Evolutionary conservation across 2,329 filamentous ascomycete genomes (phyloP).

Genomic region (Talaromyces islandicus): DNA sequence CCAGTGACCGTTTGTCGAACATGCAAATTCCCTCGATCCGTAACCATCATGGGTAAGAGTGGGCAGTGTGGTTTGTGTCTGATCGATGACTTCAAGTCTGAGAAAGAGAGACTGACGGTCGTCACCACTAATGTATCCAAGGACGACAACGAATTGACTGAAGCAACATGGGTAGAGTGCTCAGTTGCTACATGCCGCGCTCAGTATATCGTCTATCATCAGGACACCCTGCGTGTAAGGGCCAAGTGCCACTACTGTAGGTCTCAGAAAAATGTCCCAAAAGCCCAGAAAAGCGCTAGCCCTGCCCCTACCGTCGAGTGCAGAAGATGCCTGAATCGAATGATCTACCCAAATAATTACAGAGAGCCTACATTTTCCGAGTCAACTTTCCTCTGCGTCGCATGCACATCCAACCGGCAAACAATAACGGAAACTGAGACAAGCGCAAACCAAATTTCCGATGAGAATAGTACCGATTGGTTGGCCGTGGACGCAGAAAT

Average conservation of each 20-base stretch:
- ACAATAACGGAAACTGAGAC: conserved; percentile 36
- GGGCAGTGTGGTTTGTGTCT: background rate
- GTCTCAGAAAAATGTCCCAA: background rate
- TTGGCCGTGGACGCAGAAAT: conserved; percentile 38
- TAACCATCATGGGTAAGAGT: background rate
- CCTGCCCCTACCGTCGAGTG: background rate
- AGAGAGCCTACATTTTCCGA: conserved; percentile 18
- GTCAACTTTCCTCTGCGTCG: conserved; percentile 35
- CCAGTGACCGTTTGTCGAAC: background rate
- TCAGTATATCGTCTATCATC: conserved; percentile 50
- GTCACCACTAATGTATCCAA: conserved; percentile 20
- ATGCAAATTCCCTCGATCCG: background rate
- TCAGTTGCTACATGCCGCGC: conserved; percentile 37
- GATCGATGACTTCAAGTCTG: background rate
- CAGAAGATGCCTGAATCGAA: background rate
- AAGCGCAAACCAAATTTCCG: conserved; percentile 30
- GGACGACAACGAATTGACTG: conserved; percentile 25
- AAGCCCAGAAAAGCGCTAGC: background rate
- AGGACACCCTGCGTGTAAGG: conserved; percentile 21
- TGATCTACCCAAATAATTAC: background rate
- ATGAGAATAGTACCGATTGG: conserved; percentile 41
- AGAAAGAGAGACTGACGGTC: background rate
- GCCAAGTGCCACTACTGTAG: background rate
- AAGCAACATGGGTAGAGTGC: conserved; percentile 46
- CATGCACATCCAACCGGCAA: conserved; percentile 29